phyloP scores from a whole-genome alignment of 2,329 filamentous ascomycete genomes.

The Aspergillus persii region DNA sequence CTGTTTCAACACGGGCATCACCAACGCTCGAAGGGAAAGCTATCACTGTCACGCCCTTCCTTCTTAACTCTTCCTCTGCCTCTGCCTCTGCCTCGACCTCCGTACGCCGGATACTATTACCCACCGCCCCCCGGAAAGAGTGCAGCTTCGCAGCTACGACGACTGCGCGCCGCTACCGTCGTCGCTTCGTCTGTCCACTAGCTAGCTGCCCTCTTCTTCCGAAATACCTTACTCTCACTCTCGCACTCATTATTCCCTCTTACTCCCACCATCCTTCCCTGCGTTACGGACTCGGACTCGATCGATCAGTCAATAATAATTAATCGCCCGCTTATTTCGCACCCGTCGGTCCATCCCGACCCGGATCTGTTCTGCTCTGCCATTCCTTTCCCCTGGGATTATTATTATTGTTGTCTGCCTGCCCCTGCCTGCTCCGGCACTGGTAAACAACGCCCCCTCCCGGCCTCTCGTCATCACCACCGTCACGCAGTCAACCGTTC shows the following conservation, averaged over 20 bases:
- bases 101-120: no score
- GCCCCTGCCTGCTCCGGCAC: background rate
- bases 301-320: background rate
- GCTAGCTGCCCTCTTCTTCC: background rate
- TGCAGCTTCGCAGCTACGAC: background rate
- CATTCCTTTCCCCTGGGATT: background rate
- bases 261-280: background rate
- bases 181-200: background rate
- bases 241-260: background rate
- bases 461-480: background rate
- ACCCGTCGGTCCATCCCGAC: conserved; percentile 8
- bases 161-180: background rate
- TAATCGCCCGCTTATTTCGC: background rate
- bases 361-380: conserved; percentile 5
- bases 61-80: background rate
- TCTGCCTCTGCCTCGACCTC: no score
- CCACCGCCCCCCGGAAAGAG: background rate
- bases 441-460: conserved; percentile 1
- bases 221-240: no score
- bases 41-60: background rate
- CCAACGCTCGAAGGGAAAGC: background rate
- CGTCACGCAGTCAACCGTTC: background rate
- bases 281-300: conserved; percentile 2
- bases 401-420: background rate
- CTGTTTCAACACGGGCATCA: background rate